Percentiles rank a stretch among this genome's conserved stretches.
phyloP scores from a whole-genome alignment of 1,284 basidiomycete genomes.

The Farysia itapuensis region DNA sequence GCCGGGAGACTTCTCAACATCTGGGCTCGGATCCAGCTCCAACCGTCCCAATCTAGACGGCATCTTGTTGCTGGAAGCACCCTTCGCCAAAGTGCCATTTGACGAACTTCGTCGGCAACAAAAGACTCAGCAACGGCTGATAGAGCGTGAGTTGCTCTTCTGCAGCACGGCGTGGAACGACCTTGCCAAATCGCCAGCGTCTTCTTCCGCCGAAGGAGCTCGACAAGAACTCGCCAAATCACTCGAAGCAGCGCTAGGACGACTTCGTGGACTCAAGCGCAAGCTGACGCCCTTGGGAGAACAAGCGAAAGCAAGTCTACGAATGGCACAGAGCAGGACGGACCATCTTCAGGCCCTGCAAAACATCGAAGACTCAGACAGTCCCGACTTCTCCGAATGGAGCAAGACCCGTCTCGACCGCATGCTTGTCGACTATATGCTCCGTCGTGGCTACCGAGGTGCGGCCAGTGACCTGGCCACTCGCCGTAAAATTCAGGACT shows the following conservation, averaged over 20 bases:
- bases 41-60: constrained; percentile 65
- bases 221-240: constrained; percentile 58
- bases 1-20: neutral
- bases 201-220: neutral
- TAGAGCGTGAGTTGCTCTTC: constrained; percentile 37
- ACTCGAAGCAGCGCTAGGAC: constrained; percentile 74
- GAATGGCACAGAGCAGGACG: constrained; percentile 27
- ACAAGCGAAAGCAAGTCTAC: constrained; percentile 14
- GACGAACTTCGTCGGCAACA: constrained; percentile 46
- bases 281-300: constrained; percentile 66
- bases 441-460: constrained; percentile 67
- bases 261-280: constrained; percentile 74
- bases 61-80: constrained; percentile 81
- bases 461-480: constrained; percentile 34
- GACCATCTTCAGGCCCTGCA: constrained; percentile 41
- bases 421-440: constrained; percentile 88
- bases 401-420: constrained; percentile 77
- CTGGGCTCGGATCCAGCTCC: neutral
- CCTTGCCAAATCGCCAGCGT: neutral
- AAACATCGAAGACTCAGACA: constrained; percentile 9
- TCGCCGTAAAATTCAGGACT: constrained; percentile 15
- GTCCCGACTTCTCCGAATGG: constrained; percentile 64
- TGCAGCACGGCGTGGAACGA: constrained; percentile 17
- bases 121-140: constrained; percentile 47
- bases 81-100: constrained; percentile 71